Evolutionary conservation across 177 flowering plant genomes (phyloP).

Genomic region (Vitis hybrid): DNA sequence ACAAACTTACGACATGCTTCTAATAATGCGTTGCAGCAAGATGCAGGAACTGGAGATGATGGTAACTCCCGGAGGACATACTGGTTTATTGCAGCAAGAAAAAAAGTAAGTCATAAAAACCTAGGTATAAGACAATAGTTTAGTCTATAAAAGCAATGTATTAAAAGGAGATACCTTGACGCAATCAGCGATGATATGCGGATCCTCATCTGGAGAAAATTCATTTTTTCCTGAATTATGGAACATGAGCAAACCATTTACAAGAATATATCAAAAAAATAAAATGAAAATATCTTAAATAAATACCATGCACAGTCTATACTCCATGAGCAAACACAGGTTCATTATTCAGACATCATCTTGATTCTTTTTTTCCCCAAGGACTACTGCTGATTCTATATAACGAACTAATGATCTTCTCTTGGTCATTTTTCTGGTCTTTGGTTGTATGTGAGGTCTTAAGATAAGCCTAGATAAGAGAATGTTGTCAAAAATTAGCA

Average conservation of each 20-base stretch:
- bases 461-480: too few species aligned
- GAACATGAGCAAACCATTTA: conserved; percentile 6
- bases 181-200: conserved; percentile 94
- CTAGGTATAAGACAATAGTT: too few species aligned
- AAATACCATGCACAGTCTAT: background rate
- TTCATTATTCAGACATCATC: background rate
- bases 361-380: background rate
- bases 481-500: too few species aligned
- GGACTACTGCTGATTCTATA: background rate
- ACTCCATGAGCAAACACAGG: background rate
- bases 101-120: background rate
- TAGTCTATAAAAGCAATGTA: too few species aligned
- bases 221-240: conserved; percentile 70
- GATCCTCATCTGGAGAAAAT: conserved; percentile 85
- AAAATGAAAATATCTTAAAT: background rate
- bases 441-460: too few species aligned
- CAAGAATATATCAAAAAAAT: background rate
- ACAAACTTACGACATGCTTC: conserved; percentile 84
- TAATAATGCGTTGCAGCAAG: conserved; percentile 91
- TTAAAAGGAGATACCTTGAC: conserved; percentile 61
- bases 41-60: conserved; percentile 96
- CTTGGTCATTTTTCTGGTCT: too few species aligned
- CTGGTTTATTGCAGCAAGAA: conserved; percentile 36
- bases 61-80: conserved; percentile 89
- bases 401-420: background rate